Evolutionary conservation across 2,329 filamentous ascomycete species (phyloP).

Genomic region (Diaporthe helianthi): DNA sequence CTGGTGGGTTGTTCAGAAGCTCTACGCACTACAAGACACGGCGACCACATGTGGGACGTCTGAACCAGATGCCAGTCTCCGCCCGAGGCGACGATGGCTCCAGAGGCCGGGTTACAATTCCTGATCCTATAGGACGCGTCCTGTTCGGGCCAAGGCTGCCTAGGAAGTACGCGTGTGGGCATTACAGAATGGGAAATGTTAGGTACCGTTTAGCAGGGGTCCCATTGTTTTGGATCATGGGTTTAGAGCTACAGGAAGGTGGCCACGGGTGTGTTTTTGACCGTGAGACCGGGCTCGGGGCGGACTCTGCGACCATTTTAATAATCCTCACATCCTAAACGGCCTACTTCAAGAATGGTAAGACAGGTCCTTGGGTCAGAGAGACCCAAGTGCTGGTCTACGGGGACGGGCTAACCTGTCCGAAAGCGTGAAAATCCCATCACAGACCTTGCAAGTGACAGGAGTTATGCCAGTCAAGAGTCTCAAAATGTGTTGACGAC

Average conservation of each 20-base stretch:
- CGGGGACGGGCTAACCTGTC: background rate
- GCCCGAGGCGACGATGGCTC: background rate
- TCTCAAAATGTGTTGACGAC: background rate
- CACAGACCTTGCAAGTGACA: background rate
- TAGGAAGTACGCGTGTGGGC: too few species aligned
- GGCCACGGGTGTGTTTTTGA: too few species aligned
- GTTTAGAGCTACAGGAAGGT: background rate
- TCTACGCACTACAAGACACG: accelerated
- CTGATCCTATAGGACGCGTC: background rate
- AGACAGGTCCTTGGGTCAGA: background rate
- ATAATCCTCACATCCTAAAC: background rate
- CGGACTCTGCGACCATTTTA: background rate
- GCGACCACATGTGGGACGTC: too few species aligned
- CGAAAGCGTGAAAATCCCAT: too few species aligned
- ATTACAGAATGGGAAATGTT: background rate
- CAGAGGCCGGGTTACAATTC: background rate
- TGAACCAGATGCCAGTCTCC: background rate
- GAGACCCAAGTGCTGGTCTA: background rate
- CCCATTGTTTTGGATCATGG: background rate
- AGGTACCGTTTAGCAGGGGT: too few species aligned
- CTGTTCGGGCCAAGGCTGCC: background rate
- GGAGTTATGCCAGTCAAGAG: too few species aligned
- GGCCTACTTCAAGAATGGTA: background rate
- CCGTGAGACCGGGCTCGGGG: background rate
- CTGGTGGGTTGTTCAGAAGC: too few species aligned